Evolutionary conservation across 1,284 basidiomycete genomes (phyloP), one percentile per base, ranked within the genome.

Genomic region (Calocybe gambosa): DNA sequence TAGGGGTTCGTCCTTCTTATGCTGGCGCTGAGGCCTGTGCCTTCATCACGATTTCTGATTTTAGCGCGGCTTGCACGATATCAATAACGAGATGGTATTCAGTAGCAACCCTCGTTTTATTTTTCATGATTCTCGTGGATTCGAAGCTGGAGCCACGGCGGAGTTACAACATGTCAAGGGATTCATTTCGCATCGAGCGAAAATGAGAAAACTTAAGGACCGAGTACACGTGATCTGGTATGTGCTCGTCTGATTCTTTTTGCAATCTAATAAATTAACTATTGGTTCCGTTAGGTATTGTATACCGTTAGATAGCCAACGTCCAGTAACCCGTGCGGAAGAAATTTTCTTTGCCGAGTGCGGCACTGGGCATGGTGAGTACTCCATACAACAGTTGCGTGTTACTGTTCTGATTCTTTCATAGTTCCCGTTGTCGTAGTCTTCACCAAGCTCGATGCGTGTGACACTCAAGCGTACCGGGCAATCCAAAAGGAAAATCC

Each of bases 21-120:
- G 25, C 15, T 2, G 7, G 31, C 12, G 4, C n/a, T n/a, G n/a
- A n/a, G n/a, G n/a, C n/a, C n/a, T n/a, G n/a, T n/a, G n/a, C n/a
- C n/a, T n/a, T n/a, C n/a, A n/a, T n/a, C n/a, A n/a, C n/a, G n/a
- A n/a, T n/a, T n/a, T n/a, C n/a, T n/a, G n/a, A n/a, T n/a, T n/a
- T n/a, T 15, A 65, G 65, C 58, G 62, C 25, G 61, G 62, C 18
- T 33, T 52, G n/a, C 66, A 67, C 39, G 46, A 63, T 33, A 66
- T 68, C 35, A 49, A 63, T 9, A 45, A 62, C n/a, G 57, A 59
- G 23, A 53, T 68, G 36, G 43, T 57, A 0, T 67, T 64, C 44
- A 44, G 51, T 16, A 62, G 58, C 50, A 58, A 60, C 33, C 55
- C 58, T 4, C 28, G 46, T 1, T 63, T 59, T 40, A 52, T 62